Evolutionary conservation across 116 monocot genomes (phyloP).

Genomic region (Phalaenopsis hybrid): DNA sequence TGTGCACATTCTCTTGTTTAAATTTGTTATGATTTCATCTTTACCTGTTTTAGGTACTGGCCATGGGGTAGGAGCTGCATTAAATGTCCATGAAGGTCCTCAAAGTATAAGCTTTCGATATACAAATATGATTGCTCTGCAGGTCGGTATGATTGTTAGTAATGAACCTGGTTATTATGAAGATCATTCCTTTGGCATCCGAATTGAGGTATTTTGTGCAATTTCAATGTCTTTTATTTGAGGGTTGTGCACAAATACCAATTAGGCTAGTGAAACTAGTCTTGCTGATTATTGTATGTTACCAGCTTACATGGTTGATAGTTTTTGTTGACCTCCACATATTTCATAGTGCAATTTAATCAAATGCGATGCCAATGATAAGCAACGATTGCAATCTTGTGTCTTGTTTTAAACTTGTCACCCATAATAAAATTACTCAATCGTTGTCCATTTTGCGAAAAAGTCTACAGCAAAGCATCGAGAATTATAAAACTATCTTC

Average conservation of each 20-base stretch:
- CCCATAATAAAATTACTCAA: no score
- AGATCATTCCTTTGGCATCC: constrained; percentile 91
- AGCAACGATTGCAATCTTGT: no score
- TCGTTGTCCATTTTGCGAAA: no score
- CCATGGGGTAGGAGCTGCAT: constrained; percentile 96
- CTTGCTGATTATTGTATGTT: background rate
- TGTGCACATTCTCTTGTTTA: background rate
- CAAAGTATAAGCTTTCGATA: constrained; percentile 91
- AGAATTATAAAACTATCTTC: no score
- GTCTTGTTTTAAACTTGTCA: no score
- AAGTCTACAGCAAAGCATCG: no score
- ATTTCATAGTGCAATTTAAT: no score
- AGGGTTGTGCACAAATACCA: background rate
- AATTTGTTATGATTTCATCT: constrained; percentile 5
- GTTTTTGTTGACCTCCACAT: background rate
- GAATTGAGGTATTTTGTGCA: constrained; percentile 68
- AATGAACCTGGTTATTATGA: constrained; percentile 98
- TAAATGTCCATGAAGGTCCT: constrained; percentile 98
- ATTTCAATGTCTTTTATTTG: background rate
- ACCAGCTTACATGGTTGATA: background rate
- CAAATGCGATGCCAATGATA: no score
- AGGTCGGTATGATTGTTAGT: constrained; percentile 89
- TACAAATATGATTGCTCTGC: constrained; percentile 86
- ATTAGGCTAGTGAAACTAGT: no score
- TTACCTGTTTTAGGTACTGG: constrained; percentile 68